These are phyloP conservation scores for Mortierella sp. DNA, from an alignment of 371 early-diverging fungal species.

Conservation along the genomic window DNA sequence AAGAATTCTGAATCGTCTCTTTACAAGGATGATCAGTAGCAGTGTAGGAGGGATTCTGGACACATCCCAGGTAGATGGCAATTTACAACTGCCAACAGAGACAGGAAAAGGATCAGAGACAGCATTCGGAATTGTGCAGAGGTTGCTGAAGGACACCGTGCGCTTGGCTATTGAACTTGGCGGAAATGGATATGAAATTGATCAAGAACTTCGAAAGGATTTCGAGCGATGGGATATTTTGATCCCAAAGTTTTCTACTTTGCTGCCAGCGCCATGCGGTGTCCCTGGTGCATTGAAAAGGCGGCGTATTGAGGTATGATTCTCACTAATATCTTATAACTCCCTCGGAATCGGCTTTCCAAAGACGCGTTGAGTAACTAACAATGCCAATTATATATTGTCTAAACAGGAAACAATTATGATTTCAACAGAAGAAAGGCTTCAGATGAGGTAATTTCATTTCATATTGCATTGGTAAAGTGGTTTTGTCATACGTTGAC, in stretches of 20 bases:
- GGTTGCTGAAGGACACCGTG: slow-evolving; percentile 2
- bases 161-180: background rate
- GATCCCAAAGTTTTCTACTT: slow-evolving; percentile 6
- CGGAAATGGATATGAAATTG: background rate
- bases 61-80: background rate
- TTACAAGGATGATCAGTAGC: background rate
- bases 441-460: background rate
- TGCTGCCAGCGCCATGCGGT: background rate
- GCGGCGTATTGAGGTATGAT: slow-evolving; percentile 11
- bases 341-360: background rate
- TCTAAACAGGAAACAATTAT: background rate
- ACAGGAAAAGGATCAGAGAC: background rate
- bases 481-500: background rate
- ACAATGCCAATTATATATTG: background rate
- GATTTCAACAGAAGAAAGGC: background rate
- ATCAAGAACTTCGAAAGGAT: background rate
- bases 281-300: background rate
- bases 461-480: background rate
- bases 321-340: background rate
- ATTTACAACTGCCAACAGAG: background rate
- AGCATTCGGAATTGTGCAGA: slow-evolving; percentile 5
- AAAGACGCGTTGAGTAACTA: too few species aligned
- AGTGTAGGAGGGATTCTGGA: background rate
- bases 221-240: slow-evolving; percentile 19
- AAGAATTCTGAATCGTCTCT: slow-evolving; percentile 17